Evolutionary conservation across 805 yeast species (phyloP).

Genomic region (Monosporozyma aerobia): DNA sequence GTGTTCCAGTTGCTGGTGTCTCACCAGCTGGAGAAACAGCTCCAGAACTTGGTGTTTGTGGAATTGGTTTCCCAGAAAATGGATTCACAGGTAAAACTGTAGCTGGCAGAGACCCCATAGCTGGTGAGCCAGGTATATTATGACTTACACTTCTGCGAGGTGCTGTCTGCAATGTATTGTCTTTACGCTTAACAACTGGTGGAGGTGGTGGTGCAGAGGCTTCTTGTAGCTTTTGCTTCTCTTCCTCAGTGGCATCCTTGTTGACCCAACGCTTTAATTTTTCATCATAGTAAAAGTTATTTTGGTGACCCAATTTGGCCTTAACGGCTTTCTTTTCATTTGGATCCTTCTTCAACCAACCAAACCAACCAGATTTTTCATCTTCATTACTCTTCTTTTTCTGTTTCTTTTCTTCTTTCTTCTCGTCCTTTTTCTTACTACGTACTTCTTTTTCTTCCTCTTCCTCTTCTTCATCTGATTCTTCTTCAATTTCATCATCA

Average conservation of each 20-base stretch:
- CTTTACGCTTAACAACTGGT: constrained; percentile 33
- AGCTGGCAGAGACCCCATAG: constrained; percentile 19
- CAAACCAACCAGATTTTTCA: constrained; percentile 34
- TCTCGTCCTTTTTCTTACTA: not conserved
- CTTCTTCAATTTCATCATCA: constrained; percentile 38
- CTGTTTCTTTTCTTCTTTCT: constrained; percentile 12
- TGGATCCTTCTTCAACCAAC: constrained; percentile 55
- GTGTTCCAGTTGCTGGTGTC: constrained; percentile 10
- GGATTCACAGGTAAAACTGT: constrained; percentile 27
- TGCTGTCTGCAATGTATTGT: constrained; percentile 25
- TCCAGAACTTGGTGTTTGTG: constrained; percentile 2
- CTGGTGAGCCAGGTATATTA: constrained; percentile 12
- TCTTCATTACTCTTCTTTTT: constrained; percentile 14
- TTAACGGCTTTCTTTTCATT: constrained; percentile 67
- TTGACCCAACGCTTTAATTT: constrained; percentile 82
- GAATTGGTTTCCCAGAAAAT: constrained; percentile 28
- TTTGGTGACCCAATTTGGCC: constrained; percentile 78
- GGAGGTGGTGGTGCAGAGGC: constrained; percentile 71
- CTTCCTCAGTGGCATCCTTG: constrained; percentile 55
- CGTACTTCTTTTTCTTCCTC: constrained; percentile 2
- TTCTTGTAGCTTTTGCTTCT: constrained; percentile 43
- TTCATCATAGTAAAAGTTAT: constrained; percentile 68
- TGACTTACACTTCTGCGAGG: constrained; percentile 30
- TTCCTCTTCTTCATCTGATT: constrained; percentile 33
- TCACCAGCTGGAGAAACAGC: constrained; percentile 12